Evolutionary conservation across 2,329 filamentous ascomycete species (phyloP), one percentile per base, ranked within the genome.

Genomic region (Penicillium sp.): DNA sequence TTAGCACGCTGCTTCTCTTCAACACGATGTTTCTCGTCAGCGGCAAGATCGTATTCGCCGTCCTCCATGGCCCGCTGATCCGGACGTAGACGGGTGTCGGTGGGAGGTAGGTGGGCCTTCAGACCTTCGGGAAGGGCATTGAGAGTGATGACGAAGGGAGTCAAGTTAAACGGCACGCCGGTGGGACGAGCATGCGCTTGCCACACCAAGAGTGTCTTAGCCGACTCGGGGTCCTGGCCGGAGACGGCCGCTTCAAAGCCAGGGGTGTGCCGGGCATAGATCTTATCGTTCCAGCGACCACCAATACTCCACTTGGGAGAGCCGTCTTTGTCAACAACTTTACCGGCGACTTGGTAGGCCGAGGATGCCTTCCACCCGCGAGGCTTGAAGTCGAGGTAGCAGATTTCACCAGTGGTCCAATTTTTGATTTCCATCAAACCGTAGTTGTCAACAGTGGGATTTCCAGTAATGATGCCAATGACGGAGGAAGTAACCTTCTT

Each of bases 31-130:
- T 99, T 99, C 78, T 99, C 94, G 4, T 83, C 84, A 0, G 93
- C 94, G 1, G 94, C 94, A 53, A 94, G 81, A 66, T 97, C 93
- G 68, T 99, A 99, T 73, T 92, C 85, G n/a, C 93, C 94, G 55
- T 97, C 92, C 71, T 99, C 94, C 94, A 99, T 99, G 2, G 94
- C 94, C 9, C 94, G 83, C 76, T 99, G 94, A 72, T 99, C 94
- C 0, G 94, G 93, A 24, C 94, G 83, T 26, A 96, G 79, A n/a
- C 94, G 83, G 1, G 93, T 96, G 71, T 99, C 94, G 0, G 94
- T 99, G 0, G 94, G 94, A 30, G 94, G 89, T 13, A 99, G 77
- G 75, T 88, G 85, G 4, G 87, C 84, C 45, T 76, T 78, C 15
- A 99, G 80, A n/a, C 83, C 79, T n/a, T 96, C 90, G 47, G 93